Evolutionary conservation across 1,284 basidiomycete genomes (phyloP), one percentile per base, ranked within the genome.

Genomic region (Microbotryum scabiosae): DNA sequence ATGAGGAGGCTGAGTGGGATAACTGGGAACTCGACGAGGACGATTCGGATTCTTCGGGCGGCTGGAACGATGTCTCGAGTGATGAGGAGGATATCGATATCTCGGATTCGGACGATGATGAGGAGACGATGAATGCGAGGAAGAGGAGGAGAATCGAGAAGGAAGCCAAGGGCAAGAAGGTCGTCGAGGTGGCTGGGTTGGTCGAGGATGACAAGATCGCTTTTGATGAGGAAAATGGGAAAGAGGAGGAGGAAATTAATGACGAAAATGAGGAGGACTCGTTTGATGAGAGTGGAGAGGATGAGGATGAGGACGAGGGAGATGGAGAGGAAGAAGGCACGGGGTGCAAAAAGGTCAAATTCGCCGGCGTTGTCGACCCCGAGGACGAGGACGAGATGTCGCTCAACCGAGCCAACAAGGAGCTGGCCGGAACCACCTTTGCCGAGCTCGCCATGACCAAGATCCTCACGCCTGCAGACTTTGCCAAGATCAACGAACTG

Each of bases 391-490:
- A 64, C 51, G 64, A 66, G 59, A 68, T 65, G 69, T 66, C 51
- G 51, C 50, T 59, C 49, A 61, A 61, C 49, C 55, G 52, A 56
- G 69, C 54, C 26, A 64, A 51, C 66, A 71, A 54, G 70, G 57
- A 32, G 45, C 53, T 59, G 51, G 62, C 49, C 45, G 56, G 54
- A 30, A 59, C 55, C 21, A 61, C 55, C 1, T 60, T 64, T 25
- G 73, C 74, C 9, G 69, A 67, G 46, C 70, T 76, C 20, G 88
- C 87, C 5, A 90, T 85, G 1, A 87, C 86, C 30, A 90, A 90
- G 90, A 98, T 99, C 72, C 83, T 98, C 43, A 98, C 96, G 0
- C 96, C 96, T 0, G 93, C 93, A 30, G 94, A 99, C 76, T 98
- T 97, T 75, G 89, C 89, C 0, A 79, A 97, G 55, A 82, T 98